phyloP scores from a whole-genome alignment of 768 basidiomycete species.

The Stropharia rugosoannulata region DNA sequence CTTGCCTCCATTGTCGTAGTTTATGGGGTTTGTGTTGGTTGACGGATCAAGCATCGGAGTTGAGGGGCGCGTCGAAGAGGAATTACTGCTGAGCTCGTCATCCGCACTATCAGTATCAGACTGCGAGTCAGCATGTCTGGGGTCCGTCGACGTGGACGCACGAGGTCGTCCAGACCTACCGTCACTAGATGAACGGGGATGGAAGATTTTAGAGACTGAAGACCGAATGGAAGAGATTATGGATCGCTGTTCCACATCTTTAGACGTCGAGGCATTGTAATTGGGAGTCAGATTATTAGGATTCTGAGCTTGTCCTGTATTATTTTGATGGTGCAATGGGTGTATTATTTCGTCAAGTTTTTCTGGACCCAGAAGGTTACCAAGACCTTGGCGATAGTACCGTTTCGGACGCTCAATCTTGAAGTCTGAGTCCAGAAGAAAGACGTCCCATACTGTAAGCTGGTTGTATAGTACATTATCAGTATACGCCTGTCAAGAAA shows the following conservation, averaged over 20 bases:
- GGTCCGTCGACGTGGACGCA: not conserved
- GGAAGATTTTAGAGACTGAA: slow-evolving; percentile 17
- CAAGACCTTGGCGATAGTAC: slow-evolving; percentile 82
- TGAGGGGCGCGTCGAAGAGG: slow-evolving; percentile 37
- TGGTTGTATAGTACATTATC: slow-evolving; percentile 26
- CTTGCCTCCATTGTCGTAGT: slow-evolving; percentile 23
- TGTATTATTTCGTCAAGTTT: slow-evolving; percentile 14
- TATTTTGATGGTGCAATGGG: slow-evolving; percentile 8
- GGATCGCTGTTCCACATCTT: not conserved
- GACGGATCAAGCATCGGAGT: slow-evolving; percentile 79
- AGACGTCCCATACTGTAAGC: slow-evolving; percentile 91
- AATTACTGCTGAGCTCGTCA: slow-evolving; percentile 9
- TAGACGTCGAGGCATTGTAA: not conserved
- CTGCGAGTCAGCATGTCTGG: not conserved
- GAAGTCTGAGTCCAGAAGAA: slow-evolving; percentile 88
- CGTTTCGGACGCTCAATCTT: slow-evolving; percentile 87
- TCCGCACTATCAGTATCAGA: slow-evolving; percentile 9
- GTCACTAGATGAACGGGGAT: not conserved
- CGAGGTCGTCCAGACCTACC: not conserved
- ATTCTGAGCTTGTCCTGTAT: slow-evolving; percentile 1
- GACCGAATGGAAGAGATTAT: slow-evolving; percentile 4
- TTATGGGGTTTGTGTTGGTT: slow-evolving; percentile 65
- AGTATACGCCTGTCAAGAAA: not conserved
- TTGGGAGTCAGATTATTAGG: not conserved
- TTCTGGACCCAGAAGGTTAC: slow-evolving; percentile 53